Evolutionary conservation across 345 rosid species (phyloP), one percentile per base, ranked within the genome.

Genomic region (Iberis pinnata): DNA sequence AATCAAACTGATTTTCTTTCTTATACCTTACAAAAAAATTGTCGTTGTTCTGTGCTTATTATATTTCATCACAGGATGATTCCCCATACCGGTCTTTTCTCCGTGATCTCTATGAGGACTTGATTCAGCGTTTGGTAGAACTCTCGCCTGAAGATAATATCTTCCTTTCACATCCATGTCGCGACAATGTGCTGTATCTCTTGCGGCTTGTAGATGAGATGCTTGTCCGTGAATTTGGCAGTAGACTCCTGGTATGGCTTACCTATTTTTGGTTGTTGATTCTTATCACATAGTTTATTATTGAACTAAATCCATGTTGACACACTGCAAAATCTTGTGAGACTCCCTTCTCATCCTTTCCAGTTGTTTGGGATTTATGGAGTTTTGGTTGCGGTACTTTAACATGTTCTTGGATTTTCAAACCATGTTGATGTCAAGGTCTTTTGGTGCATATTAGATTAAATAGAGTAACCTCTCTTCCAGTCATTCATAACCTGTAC

Each of bases 81-180:
- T 53, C 63, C 27, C 72, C 80, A 9, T 78, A 70, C 68, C 75
- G 57, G 14, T 65, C 70, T 74, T 69, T 90, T 27, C 87, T 86
- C 51, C 88, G 78, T 38, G 96, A 86, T 74, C 74, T 90, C 65
- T 87, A 63, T 40, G 85, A 70, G 55, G 94, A 79, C 67, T 64
- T 86, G 74, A 76, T 78, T 68, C 77, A 67, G 65, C 77, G 74
- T 74, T 88, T 90, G 66, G 75, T 80, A 60, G 87, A 76, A 56
- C 66, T 78, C 46, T 84, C 90, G 58, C 74, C 75, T 12, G 87
- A 78, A 74, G 96, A 86, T 60, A 90, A 84, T 65, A 79, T 87
- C 40, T 90, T 90, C 75, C 73, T 83, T 72, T 53, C 45, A 25
- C 98, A 84, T 70, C 98, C 98, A 35, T 90, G 95, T 70, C 89